phyloP scores from a whole-genome alignment of 2,329 filamentous ascomycete genomes.

The Colletotrichum sansevieriae region DNA sequence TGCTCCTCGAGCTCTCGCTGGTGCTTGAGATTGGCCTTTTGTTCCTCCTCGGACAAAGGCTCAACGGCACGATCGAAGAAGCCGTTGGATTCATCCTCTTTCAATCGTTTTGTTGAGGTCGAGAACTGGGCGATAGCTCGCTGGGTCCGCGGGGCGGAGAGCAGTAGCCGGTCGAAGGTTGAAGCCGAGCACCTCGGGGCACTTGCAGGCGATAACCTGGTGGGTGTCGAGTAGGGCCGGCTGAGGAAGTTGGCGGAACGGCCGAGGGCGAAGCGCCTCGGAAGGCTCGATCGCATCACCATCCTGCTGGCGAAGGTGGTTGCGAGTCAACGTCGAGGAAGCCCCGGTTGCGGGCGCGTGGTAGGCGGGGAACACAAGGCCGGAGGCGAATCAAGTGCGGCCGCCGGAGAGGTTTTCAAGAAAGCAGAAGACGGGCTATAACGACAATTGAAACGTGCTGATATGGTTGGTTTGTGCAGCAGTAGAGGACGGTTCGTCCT shows the following conservation, averaged over 20 bases:
- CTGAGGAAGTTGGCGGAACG: constrained; percentile 49
- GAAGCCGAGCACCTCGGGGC: constrained; percentile 36
- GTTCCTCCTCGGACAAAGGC: constrained; percentile 66
- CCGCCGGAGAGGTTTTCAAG: not conserved
- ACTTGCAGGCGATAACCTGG: constrained; percentile 34
- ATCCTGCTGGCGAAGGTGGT: constrained; percentile 46
- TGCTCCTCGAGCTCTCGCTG: constrained; percentile 59
- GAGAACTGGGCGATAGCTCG: constrained; percentile 52
- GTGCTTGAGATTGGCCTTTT: constrained; percentile 64
- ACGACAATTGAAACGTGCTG: constrained; percentile 23
- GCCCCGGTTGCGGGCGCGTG: constrained; percentile 29
- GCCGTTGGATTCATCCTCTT: constrained; percentile 56
- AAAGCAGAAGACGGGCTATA: constrained; percentile 14
- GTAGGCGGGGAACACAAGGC: constrained; percentile 24
- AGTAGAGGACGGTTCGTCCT: constrained; percentile 29
- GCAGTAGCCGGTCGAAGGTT: constrained; percentile 50
- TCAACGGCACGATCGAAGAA: constrained; percentile 66
- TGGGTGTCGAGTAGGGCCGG: constrained; percentile 45
- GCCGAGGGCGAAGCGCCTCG: constrained; percentile 55
- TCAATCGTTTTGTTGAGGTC: constrained; percentile 49
- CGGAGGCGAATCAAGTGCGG: constrained; percentile 9
- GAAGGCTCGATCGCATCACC: constrained; percentile 57
- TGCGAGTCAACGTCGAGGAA: constrained; percentile 13
- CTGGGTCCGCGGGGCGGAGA: constrained; percentile 48
- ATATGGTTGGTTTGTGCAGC: constrained; percentile 9